Base-by-base conservation (phyloP, 139 green algal genomes). In the Chlorella sp. region DNA sequence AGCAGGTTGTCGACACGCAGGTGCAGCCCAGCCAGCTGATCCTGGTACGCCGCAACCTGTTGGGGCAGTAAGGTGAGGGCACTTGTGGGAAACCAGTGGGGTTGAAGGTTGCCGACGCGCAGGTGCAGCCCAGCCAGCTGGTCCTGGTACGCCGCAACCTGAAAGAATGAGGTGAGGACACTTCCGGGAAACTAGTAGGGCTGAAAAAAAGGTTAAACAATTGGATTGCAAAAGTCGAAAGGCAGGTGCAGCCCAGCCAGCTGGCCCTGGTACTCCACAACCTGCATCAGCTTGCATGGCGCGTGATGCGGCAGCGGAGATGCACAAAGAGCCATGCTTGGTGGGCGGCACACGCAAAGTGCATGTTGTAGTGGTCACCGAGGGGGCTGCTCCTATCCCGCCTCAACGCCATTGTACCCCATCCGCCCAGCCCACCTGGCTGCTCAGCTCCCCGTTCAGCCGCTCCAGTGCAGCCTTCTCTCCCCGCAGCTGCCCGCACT, bases 1-100 rank as follows among this genome's bases (percentile, higher is more conserved):
- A 84, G 64, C 64, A 84, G 20, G 79, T 76, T 76, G 79, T 84
- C 79, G 16, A 84, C 38, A 5, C 79, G 79, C n/a, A 84, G n/a
- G 64, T 64, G 64, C 41, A 84, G 79, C 16, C n/a, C 20, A 1
- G 43, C 43, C n/a, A 76, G 64, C 79, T 76, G 64, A 17, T 76
- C 30, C 64, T 84, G 79, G 36, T 76, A 34, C 19, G 46, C 62
- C 16, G 11, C 16, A 1, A 64, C 48, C 74, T 80, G 48, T n/a
- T 11, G 51, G 5, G n/a, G 65, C 60, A 69, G 46, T 11, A 11
- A 54, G 46, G 46, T 54, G 46, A 54, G 46, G 46, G 11, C 11
- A 11, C 11, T 54, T 54, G n/a, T n/a, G n/a, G n/a, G n/a, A n/a
- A n/a, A n/a, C n/a, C n/a, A n/a, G n/a, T n/a, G n/a, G n/a, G n/a